Evolutionary conservation across 148 eudicot genomes (phyloP).

Genomic region (Heliamphora exappendiculata): DNA sequence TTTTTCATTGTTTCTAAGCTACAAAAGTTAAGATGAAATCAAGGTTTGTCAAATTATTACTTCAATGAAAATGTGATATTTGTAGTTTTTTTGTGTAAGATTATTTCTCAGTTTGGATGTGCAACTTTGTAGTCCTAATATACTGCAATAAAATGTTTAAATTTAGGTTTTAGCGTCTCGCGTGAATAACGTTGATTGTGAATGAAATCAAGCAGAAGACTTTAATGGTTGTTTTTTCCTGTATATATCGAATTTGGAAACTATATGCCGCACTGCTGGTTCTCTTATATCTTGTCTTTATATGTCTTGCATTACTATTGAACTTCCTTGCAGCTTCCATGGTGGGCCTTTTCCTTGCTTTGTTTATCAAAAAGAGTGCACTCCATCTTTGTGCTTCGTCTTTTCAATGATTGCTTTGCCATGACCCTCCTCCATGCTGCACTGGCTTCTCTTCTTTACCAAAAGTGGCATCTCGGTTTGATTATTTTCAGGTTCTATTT

Average conservation of each 20-base stretch:
- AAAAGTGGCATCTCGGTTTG: constrained; percentile 75
- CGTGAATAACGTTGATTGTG: neutral
- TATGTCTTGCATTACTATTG: neutral
- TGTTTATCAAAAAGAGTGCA: constrained; percentile 86
- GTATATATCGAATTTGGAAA: neutral
- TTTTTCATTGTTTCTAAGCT: too few species aligned
- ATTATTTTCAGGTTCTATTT: constrained; percentile 71
- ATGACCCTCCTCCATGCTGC: constrained; percentile 84
- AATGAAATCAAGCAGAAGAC: too few species aligned
- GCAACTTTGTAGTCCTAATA: too few species aligned
- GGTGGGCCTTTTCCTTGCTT: constrained; percentile 96
- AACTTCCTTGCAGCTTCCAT: constrained; percentile 64
- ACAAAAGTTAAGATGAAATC: too few species aligned
- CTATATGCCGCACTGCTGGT: neutral
- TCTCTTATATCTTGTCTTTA: neutral
- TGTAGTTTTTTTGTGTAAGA: too few species aligned
- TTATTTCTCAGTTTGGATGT: too few species aligned
- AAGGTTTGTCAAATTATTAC: too few species aligned
- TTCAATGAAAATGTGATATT: too few species aligned
- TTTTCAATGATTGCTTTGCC: constrained; percentile 93
- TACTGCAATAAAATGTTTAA: too few species aligned
- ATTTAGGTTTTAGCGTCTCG: too few species aligned
- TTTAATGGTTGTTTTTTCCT: neutral
- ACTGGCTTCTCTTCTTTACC: constrained; percentile 56
- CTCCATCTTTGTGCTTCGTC: constrained; percentile 87